phyloP scores from a whole-genome alignment of 345 rosid genomes.

The Toxicodendron radicans region DNA sequence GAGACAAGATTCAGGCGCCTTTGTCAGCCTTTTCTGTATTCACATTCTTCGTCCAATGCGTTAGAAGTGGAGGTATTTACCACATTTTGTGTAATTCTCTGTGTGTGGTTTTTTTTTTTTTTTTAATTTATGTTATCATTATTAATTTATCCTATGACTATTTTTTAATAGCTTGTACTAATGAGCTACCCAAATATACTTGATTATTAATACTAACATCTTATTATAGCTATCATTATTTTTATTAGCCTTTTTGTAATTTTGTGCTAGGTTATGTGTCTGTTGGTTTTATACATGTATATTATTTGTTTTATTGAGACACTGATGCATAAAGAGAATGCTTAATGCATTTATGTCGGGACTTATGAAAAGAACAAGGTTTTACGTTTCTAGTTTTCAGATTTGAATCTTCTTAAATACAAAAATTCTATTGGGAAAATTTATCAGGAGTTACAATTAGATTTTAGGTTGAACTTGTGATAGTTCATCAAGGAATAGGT shows the following conservation, averaged over 20 bases:
- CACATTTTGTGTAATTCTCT: neutral
- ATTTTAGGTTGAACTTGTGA: neutral
- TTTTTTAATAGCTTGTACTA: neutral
- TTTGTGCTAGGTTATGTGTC: neutral
- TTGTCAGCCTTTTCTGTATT: constrained; percentile 91
- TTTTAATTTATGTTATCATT: neutral
- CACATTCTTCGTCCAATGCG: constrained; percentile 93
- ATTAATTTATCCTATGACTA: neutral
- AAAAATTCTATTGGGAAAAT: neutral
- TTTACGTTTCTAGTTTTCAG: neutral
- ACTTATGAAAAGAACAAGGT: neutral
- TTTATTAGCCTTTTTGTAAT: neutral
- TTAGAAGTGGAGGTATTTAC: constrained; percentile 86
- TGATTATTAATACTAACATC: too few species aligned
- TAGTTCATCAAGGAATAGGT: neutral
- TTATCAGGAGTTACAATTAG: neutral
- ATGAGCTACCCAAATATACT: neutral
- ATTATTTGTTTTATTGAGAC: neutral
- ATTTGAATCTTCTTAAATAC: constrained; percentile 7
- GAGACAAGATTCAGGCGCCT: constrained; percentile 96
- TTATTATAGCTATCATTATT: neutral
- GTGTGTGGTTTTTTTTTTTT: neutral
- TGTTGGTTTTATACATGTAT: neutral
- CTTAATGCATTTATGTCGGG: neutral
- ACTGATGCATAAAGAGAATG: neutral